These are phyloP conservation scores for Neocucurbitaria cava DNA, from an alignment of 2,329 filamentous ascomycete genomes.

Conservation along the genomic window DNA sequence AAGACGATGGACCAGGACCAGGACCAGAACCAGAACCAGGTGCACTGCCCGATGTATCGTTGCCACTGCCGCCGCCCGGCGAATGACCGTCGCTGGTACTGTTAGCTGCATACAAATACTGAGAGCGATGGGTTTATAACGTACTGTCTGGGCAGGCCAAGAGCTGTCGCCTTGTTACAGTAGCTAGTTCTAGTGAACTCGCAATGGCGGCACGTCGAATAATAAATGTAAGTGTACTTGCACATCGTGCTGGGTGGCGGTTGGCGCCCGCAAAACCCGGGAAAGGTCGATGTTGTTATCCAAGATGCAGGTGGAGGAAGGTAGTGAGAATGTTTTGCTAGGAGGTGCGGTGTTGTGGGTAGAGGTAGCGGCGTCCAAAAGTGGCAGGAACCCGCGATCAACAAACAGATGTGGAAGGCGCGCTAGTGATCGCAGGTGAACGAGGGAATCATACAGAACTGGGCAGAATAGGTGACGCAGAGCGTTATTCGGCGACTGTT, in stretches of 20 bases:
- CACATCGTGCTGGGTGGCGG: constrained; percentile 38
- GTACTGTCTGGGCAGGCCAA: constrained; percentile 27
- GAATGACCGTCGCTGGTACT: constrained; percentile 23
- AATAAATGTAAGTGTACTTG: constrained; percentile 44
- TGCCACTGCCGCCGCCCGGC: constrained; percentile 15
- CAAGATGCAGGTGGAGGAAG: constrained; percentile 3
- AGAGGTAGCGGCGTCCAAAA: neutral
- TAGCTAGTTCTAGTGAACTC: constrained; percentile 39
- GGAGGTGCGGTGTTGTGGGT: constrained; percentile 2
- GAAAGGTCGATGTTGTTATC: constrained; percentile 11
- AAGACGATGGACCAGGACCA: constrained; percentile 10
- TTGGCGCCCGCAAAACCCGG: constrained; percentile 10
- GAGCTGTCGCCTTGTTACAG: constrained; percentile 38
- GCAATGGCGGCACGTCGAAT: constrained; percentile 40
- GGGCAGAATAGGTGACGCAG: neutral
- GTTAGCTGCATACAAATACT: constrained; percentile 5
- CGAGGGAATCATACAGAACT: neutral
- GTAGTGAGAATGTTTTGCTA: constrained; percentile 1
- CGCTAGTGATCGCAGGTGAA: neutral
- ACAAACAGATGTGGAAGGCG: constrained; percentile 13
- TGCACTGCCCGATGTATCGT: constrained; percentile 2
- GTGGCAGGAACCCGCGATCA: constrained; percentile 2
- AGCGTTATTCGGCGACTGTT: neutral
- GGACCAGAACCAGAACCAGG: too few relatives aligned
- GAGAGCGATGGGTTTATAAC: neutral